These are phyloP conservation scores for Hippophae gyantsensis DNA, from an alignment of 306 rosid genomes.

Conservation along the genomic window DNA sequence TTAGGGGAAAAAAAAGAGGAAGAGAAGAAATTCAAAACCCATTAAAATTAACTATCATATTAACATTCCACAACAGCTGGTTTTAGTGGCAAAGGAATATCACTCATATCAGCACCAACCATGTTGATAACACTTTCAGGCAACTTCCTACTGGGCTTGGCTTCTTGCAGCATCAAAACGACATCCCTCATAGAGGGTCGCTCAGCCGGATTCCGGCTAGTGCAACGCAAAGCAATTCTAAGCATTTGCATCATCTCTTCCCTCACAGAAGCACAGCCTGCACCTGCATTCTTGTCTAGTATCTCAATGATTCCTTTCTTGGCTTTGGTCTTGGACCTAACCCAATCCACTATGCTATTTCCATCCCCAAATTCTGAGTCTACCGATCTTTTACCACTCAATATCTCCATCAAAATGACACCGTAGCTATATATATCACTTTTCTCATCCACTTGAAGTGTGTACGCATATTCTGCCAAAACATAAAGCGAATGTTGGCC, in stretches of 20 bases:
- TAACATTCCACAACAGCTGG: no score
- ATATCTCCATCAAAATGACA: slow-evolving; percentile 70
- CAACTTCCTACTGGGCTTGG: slow-evolving; percentile 68
- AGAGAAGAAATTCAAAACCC: no score
- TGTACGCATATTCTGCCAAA: slow-evolving; percentile 74
- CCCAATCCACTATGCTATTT: slow-evolving; percentile 85
- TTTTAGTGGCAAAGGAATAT: no score
- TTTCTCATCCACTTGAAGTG: slow-evolving; percentile 90
- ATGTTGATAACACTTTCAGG: slow-evolving; percentile 11
- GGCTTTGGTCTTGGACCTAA: slow-evolving; percentile 43
- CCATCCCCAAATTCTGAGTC: slow-evolving; percentile 78
- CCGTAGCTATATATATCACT: slow-evolving; percentile 88
- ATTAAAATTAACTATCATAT: no score
- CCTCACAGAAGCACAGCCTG: slow-evolving; percentile 45
- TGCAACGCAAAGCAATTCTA: slow-evolving; percentile 75
- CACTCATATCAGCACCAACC: not conserved
- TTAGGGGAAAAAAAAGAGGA: no score
- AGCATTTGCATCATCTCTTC: slow-evolving; percentile 89
- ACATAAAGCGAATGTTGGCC: not conserved
- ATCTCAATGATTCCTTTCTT: slow-evolving; percentile 45
- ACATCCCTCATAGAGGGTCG: slow-evolving; percentile 93
- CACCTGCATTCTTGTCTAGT: slow-evolving; percentile 63
- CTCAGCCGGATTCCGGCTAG: slow-evolving; percentile 66
- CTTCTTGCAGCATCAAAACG: slow-evolving; percentile 72
- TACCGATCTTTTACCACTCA: slow-evolving; percentile 57